A percentile compares a stretch with the other conserved stretches of the same genome.
These are phyloP conservation scores for Dactylellina leptospora DNA, from an alignment of 2,329 filamentous ascomycete species.

Conservation along the genomic window DNA sequence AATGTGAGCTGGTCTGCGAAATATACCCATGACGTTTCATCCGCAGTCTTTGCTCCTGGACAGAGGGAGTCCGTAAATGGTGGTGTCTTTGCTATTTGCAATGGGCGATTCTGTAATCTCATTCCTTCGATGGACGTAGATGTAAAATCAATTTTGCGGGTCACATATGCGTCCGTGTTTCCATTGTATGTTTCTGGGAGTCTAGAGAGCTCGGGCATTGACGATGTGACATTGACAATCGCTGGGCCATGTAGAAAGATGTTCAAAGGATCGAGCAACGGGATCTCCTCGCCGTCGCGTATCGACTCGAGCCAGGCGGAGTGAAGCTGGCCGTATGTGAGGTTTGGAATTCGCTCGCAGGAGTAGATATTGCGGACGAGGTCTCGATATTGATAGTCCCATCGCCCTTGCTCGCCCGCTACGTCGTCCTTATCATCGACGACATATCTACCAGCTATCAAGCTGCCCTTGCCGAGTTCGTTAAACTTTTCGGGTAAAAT, in stretches of 20 bases:
- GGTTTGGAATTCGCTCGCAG: constrained; percentile 25
- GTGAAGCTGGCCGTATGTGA: not conserved
- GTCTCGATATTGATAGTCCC: constrained; percentile 45
- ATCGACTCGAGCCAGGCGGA: too few relatives aligned
- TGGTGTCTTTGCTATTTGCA: constrained; percentile 30
- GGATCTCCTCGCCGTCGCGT: too few relatives aligned
- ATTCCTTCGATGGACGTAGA: constrained; percentile 37
- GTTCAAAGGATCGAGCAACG: not conserved
- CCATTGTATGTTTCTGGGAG: constrained; percentile 9
- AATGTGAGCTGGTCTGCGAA: constrained; percentile 26
- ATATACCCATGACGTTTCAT: constrained; percentile 43
- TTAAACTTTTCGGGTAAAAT: constrained; percentile 43
- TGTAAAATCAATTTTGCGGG: constrained; percentile 38
- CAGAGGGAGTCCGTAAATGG: constrained; percentile 46
- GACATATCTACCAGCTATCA: constrained; percentile 39
- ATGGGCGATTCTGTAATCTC: constrained; percentile 35
- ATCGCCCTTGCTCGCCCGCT: constrained; percentile 6
- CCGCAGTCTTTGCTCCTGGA: constrained; percentile 15
- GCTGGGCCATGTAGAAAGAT: too few relatives aligned
- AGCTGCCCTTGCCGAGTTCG: constrained; percentile 41
- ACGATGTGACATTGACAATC: constrained; percentile 10
- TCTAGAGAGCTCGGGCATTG: constrained; percentile 26
- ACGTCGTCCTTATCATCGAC: not conserved
- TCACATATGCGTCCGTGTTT: constrained; percentile 19
- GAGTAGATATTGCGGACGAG: constrained; percentile 40